A percentile compares a stretch with the other conserved stretches of the same genome.
Conservation (phyloP, 805 yeast genomes). For the Lipomyces spencermartinsiae region DNA sequence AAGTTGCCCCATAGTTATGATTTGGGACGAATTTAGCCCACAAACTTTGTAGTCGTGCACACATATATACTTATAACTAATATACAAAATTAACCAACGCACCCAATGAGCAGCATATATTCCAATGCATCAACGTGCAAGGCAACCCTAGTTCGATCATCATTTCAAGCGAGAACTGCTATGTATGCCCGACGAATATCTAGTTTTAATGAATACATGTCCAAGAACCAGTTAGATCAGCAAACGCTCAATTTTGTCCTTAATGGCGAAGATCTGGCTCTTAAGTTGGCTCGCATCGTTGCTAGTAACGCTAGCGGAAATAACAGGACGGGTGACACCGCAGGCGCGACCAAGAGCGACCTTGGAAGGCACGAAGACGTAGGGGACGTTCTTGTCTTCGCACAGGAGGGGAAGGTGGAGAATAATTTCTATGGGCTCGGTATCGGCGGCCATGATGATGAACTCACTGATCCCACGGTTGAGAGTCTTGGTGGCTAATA, state of each 20-base stretch:
- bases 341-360: constrained; percentile 99
- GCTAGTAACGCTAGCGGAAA: constrained; percentile 97
- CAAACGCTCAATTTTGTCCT: constrained; percentile 98
- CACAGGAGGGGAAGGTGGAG: constrained; percentile 96
- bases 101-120: too few species aligned
- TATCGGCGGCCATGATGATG: constrained; percentile 90
- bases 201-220: constrained; percentile 1
- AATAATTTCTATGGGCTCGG: constrained; percentile 98
- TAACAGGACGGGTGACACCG: constrained; percentile 99
- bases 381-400: constrained; percentile 99
- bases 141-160: not conserved
- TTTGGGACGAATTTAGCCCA: too few species aligned
- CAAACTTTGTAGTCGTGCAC: too few species aligned
- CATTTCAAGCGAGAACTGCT: not conserved
- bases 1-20: too few species aligned
- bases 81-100: too few species aligned
- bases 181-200: not conserved
- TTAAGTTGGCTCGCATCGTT: constrained; percentile 98
- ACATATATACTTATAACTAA: too few species aligned
- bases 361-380: constrained; percentile 98
- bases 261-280: constrained; percentile 94
- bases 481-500: constrained; percentile 37
- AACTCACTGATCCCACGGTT: constrained; percentile 39
- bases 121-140: too few species aligned
- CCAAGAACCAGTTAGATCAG: constrained; percentile 64